Evolutionary conservation across 2,329 filamentous ascomycete genomes (phyloP).

Genomic region (Talaromyces sp.): DNA sequence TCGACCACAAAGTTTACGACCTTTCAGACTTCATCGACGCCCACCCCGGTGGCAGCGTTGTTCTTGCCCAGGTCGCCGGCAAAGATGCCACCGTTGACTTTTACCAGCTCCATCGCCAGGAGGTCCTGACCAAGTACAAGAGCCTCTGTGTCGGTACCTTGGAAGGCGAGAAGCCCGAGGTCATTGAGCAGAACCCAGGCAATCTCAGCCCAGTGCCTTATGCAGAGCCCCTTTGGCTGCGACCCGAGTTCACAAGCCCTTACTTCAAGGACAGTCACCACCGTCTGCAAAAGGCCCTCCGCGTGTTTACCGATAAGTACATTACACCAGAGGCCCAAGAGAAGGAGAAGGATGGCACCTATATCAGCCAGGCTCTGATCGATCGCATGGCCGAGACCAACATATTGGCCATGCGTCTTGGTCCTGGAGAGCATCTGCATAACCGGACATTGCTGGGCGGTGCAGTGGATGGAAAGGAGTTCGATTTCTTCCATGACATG

Average conservation of each 20-base stretch:
- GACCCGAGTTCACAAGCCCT: conserved; percentile 68
- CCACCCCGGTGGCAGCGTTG: conserved; percentile 75
- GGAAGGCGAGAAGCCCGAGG: conserved; percentile 67
- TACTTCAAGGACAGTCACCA: conserved; percentile 76
- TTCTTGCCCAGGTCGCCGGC: conserved; percentile 75
- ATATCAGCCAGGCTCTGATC: conserved; percentile 66
- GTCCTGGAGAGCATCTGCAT: conserved; percentile 75
- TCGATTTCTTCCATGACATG: conserved; percentile 83
- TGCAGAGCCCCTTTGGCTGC: conserved; percentile 78
- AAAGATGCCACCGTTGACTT: conserved; percentile 76
- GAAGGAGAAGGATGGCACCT: conserved; percentile 68
- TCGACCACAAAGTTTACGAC: conserved; percentile 85
- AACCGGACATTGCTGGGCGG: conserved; percentile 64
- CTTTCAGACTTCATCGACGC: conserved; percentile 78
- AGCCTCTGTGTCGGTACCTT: conserved; percentile 70
- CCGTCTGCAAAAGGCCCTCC: conserved; percentile 62
- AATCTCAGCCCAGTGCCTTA: conserved; percentile 76
- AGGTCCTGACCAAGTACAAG: conserved; percentile 78
- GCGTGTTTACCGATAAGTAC: conserved; percentile 67
- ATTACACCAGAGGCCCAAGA: conserved; percentile 69
- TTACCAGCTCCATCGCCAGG: conserved; percentile 88
- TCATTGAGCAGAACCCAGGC: conserved; percentile 64
- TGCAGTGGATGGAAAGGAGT: conserved; percentile 69
- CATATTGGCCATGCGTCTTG: conserved; percentile 75
- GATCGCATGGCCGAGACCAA: conserved; percentile 71